Evolutionary conservation across 176 grass and related monocot genomes (phyloP), one percentile per base, ranked within the genome.

Genomic region (Panicum miliaceum): DNA sequence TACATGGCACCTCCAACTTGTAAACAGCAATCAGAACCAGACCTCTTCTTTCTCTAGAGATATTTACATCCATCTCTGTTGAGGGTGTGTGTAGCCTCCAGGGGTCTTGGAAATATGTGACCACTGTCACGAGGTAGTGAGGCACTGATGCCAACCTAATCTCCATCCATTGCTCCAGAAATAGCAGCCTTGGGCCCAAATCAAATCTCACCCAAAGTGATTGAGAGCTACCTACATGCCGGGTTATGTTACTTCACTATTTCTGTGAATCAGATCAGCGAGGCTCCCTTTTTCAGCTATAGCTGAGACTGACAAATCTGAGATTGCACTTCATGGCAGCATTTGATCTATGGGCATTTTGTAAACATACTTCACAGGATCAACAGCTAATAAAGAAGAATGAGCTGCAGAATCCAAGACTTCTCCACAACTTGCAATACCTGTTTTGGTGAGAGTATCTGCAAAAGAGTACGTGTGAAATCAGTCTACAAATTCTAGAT

Each of bases 101-200:
- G 78, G 86, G 85, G 82, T 88, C 82, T 78, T 77, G 78, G 86
- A 88, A 88, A 91, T 88, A 87, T 85, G 82, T 85, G 86, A 85
- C 86, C 85, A 85, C 78, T 88, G 78, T 82, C 78, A 85, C 72
- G 54, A 91, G 82, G 82, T 82, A 72, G 32, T 56, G 53, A 91
- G 82, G 82, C 78, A 77, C 59, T 47, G 66, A 88, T 88, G 86
- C 77, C 70, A 85, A 71, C 64, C 57, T 85, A 88, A 73, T 85
- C 70, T 81, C 78, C 82, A 52, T 85, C 71, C 77, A 59, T 80
- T 81, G 65, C 78, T 82, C 82, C 86, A 88, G 82, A 88, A 85
- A 75, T 80, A 84, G 75, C 75, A 84, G 80, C 89, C 61, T 75
- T 75, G 80, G 87, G 53, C 52, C 73, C 35, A 83, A 83, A 87